Evolutionary conservation across 2,329 filamentous ascomycete species (phyloP), one percentile per base, ranked within the genome.

Genomic region (Dactylonectria estremocensis): DNA sequence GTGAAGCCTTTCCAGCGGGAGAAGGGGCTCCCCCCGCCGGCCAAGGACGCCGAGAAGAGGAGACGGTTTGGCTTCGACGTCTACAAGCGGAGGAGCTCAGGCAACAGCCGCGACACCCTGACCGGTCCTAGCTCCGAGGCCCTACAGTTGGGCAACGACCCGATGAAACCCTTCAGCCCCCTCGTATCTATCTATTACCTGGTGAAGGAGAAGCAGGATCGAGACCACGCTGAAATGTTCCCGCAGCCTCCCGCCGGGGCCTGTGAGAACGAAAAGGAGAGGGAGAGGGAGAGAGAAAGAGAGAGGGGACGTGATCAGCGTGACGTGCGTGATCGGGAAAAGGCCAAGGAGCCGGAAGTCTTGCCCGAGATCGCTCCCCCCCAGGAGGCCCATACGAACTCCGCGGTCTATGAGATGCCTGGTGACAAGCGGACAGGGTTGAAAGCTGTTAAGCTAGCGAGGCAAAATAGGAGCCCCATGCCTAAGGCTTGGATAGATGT

Each of bases 171-270:
- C 5, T 99, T 93, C 79, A 95, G 93, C 75, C 96, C 96, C 9
- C 85, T 98, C 13, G 86, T 98, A 8, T 98, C 96, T 1, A 92
- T 98, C 14, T 99, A 99, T 81, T 97, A 97, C 76, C 88, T 99
- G 3, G 96, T 97, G n/a, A 92, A 90, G 73, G 96, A 99, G 83
- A 98, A 98, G 83, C 90, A 94, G 70, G 94, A 97, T 56, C 90
- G 94, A 40, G 95, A 98, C 76, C 84, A 84, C 53, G 72, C 75
- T 18, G 79, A 79, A 33, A 76, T 76, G 63, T 69, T 70, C 31
- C 68, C 84, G 49, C 83, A 90, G 24, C 85, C 86, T 48, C 87
- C 92, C 54, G 74, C 79, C 14, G 54, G 75, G 14, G 67, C 77
- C 9, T 77, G 79, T 8, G 80, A 82, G 16, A 78, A 75, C 61